Evolutionary conservation across 2,329 filamentous ascomycete genomes (phyloP).

Genomic region (Scedosporium dehoogii): DNA sequence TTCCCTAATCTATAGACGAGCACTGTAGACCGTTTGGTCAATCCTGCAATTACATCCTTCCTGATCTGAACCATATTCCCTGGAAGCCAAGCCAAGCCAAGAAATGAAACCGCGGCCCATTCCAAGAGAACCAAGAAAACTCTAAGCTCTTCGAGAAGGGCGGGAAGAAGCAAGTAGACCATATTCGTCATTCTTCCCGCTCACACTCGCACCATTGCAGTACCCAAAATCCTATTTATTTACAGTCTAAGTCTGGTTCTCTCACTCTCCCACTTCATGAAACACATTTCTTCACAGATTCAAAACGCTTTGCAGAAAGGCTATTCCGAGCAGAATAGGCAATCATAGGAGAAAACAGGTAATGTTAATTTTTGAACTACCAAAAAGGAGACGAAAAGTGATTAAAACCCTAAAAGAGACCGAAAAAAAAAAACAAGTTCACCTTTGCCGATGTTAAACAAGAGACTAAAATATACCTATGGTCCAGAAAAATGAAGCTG

Average conservation of each 20-base stretch:
- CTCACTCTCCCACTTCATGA: background rate
- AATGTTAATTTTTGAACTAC: background rate
- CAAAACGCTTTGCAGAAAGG: background rate
- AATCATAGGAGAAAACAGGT: background rate
- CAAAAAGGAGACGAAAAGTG: background rate
- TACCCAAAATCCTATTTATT: no score
- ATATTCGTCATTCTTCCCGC: background rate
- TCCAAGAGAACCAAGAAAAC: background rate
- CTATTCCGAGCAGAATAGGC: background rate
- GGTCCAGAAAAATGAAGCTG: background rate
- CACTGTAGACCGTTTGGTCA: no score
- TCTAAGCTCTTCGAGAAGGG: background rate
- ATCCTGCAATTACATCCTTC: background rate
- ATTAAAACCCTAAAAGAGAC: background rate
- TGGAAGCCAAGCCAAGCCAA: background rate
- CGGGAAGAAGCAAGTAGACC: background rate
- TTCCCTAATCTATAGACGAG: background rate
- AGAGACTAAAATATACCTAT: conserved; percentile 3
- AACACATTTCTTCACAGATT: background rate
- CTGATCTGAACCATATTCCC: background rate
- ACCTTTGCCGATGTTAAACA: background rate
- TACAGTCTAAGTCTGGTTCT: background rate
- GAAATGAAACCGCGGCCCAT: background rate
- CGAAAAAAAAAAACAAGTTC: background rate
- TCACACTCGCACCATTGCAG: background rate